Conservation (phyloP, 352 stramenopile genomes). For the Phytophthora niederhauseri region DNA sequence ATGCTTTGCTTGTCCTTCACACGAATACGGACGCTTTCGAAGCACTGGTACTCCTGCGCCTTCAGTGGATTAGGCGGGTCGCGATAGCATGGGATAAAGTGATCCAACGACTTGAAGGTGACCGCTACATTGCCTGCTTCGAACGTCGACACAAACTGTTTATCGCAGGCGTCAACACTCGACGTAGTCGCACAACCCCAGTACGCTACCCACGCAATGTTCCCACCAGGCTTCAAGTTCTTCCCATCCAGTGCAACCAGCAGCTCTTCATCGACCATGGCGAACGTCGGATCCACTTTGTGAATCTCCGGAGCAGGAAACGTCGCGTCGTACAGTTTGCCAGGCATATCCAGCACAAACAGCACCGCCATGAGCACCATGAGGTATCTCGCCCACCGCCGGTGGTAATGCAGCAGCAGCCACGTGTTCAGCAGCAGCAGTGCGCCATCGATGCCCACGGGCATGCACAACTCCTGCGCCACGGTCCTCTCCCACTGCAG, state of each 20-base stretch:
- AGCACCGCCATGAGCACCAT: slow-evolving; percentile 50
- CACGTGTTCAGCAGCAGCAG: slow-evolving; percentile 48
- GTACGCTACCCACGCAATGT: slow-evolving; percentile 78
- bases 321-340: slow-evolving; percentile 53
- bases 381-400: slow-evolving; percentile 54
- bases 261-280: slow-evolving; percentile 77
- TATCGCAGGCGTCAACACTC: slow-evolving; percentile 65
- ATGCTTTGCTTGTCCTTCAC: slow-evolving; percentile 86
- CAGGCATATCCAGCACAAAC: slow-evolving; percentile 55
- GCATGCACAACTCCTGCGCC: slow-evolving; percentile 63
- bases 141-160: slow-evolving; percentile 73
- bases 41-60: slow-evolving; percentile 73
- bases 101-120: slow-evolving; percentile 75
- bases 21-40: slow-evolving; percentile 66
- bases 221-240: slow-evolving; percentile 78
- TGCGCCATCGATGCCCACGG: slow-evolving; percentile 50
- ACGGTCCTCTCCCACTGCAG: slow-evolving; percentile 51
- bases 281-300: slow-evolving; percentile 68
- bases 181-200: slow-evolving; percentile 76
- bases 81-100: slow-evolving; percentile 89
- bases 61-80: slow-evolving; percentile 79
- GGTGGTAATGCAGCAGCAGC: slow-evolving; percentile 64
- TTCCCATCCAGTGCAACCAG: slow-evolving; percentile 67
- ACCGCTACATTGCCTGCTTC: slow-evolving; percentile 66
- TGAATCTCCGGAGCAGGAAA: slow-evolving; percentile 65